Evolutionary conservation across 1,284 basidiomycete genomes (phyloP), one percentile per base, ranked within the genome.

Genomic region (Trametes pubescens): DNA sequence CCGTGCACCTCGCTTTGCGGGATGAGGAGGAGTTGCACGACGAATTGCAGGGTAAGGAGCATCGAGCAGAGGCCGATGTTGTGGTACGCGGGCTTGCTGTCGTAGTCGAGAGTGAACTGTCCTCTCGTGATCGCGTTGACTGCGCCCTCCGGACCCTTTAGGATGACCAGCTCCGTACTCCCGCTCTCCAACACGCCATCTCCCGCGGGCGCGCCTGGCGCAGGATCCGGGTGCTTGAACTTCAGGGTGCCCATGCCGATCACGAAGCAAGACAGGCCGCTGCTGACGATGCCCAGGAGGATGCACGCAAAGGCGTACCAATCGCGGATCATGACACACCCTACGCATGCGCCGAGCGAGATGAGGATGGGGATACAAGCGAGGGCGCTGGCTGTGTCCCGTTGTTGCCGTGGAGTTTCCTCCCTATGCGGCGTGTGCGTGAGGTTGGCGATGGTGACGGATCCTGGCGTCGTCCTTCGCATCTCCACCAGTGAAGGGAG

Each of bases 71-170:
- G 9, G 18, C 68, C 68, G 48, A 69, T 69, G 14, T 57, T 51
- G 44, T 58, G 37, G 48, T 67, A 65, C 16, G 35, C n/a, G 1
- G 65, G 62, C 43, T 54, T 47, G 54, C 64, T 62, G 9, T 29
- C 24, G 59, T 65, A 67, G 16, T 60, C 43, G 16, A 69, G 64
- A 2, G 56, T 48, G 62, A 69, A 69, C 4, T 51, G 40, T 0
- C 68, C 68, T 26, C 65, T 53, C 21, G 68, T 69, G 38, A 69
- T 49, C n/a, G 62, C 32, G 40, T 63, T 69, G 22, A 66, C 63
- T 1, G 65, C 65, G 8, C 56, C 55, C 43, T 69, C 68, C n/a
- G 29, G 8, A 2, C 68, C 68, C 24, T 46, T 65, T 24, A 69
- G 24, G 24, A 69, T 51, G 29, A 69, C 55, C 4, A 69, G 43